Percentiles rank a stretch among this genome's conserved stretches.
Conservation (phyloP, 2,329 filamentous ascomycete species). For the Lasiodiplodia gonubiensis region DNA sequence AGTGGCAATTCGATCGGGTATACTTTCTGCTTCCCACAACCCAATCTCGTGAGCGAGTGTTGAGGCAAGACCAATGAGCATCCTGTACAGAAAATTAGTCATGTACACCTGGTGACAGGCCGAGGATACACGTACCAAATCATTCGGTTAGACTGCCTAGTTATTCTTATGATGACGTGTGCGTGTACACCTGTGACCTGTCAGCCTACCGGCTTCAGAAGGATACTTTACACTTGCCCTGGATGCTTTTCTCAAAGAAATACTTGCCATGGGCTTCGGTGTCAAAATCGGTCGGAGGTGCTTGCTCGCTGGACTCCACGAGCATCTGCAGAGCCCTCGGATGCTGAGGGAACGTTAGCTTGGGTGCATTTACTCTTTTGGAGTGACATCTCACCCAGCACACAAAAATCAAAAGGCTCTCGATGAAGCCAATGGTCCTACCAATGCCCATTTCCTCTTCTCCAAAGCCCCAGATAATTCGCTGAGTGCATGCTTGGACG, state of each 20-base stretch:
- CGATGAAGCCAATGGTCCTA: slow-evolving; percentile 13
- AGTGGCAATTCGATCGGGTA: neutral
- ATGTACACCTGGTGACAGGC: no score
- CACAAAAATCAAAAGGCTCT: slow-evolving; percentile 12
- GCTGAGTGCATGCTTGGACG: slow-evolving; percentile 1
- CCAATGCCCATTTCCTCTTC: slow-evolving; percentile 16
- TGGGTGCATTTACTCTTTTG: neutral
- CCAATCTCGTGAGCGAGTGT: slow-evolving; percentile 21
- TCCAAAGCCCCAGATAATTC: slow-evolving; percentile 18
- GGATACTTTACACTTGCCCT: neutral
- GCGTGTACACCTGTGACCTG: slow-evolving; percentile 1
- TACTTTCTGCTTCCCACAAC: slow-evolving; percentile 6
- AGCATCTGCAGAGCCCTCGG: slow-evolving; percentile 18
- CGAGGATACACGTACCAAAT: neutral
- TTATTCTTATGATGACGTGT: slow-evolving; percentile 1
- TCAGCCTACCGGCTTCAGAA: neutral
- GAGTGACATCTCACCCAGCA: slow-evolving; percentile 1
- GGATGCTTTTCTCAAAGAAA: slow-evolving; percentile 17
- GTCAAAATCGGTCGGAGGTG: slow-evolving; percentile 20
- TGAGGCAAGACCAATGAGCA: slow-evolving; percentile 13
- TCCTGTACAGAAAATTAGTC: neutral
- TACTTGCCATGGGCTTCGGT: slow-evolving; percentile 13
- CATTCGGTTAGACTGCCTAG: slow-evolving; percentile 21
- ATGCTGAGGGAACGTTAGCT: slow-evolving; percentile 6
- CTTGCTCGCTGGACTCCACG: slow-evolving; percentile 4